Evolutionary conservation across 768 basidiomycete species (phyloP), one percentile per base, ranked within the genome.

Genomic region (Russula vinacea): DNA sequence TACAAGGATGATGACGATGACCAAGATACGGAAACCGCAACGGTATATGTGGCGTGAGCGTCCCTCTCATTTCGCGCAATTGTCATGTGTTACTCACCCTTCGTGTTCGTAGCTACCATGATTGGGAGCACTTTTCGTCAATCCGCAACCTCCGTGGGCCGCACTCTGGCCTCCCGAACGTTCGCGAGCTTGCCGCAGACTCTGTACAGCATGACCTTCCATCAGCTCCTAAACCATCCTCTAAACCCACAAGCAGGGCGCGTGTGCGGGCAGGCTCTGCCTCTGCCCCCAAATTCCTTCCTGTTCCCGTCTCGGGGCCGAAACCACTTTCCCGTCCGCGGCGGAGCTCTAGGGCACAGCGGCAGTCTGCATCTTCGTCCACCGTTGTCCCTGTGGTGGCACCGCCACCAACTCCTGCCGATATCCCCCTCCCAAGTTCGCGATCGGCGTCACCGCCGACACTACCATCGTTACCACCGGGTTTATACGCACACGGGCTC

Each of bases 41-140:
- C 58, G 3, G 79, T 94, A 19, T 94, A 93, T 76, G 90, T 94
- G 63, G 92, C 92, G 89, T 92, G 76, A 74, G 90, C 88, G 26
- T 57, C 44, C 60, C 66, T 67, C 24, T 51, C 57, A 7, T 32
- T 56, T 69, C 60, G 68, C n/a, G n/a, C n/a, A n/a, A n/a, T n/a
- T n/a, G n/a, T n/a, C n/a, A n/a, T 51, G 39, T 13, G 39, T 22
- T 16, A 40, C 26, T 65, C 29, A 51, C 35, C 5, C 32, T 16
- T 69, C 22, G 5, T 33, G 6, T 70, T 32, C 5, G 16, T 24
- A 91, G 90, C 35, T 95, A 93, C 73, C 89, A 94, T 71, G 91
- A 94, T 73, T 94, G 91, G 90, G 93, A 96, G 71, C 94, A 96
- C 73, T 96, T 94, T 71, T 93, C 90, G 14, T 91, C 89, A n/a